A percentile compares a stretch with the other conserved stretches of the same genome.
phyloP scores from a whole-genome alignment of 2,329 filamentous ascomycete genomes.

The Colletotrichum noveboracense region DNA sequence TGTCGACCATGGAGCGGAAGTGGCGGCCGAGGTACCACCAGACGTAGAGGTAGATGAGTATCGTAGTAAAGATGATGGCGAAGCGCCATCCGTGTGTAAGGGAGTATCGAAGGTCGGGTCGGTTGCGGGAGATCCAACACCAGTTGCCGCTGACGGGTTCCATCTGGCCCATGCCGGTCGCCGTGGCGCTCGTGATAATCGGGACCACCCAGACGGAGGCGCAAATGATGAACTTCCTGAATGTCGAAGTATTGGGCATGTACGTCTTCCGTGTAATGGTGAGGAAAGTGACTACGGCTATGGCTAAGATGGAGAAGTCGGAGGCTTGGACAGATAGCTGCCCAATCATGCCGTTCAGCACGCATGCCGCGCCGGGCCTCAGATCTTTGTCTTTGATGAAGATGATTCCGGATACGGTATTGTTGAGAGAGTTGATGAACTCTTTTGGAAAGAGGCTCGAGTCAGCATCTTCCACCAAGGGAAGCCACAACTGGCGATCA shows the following conservation, averaged over 20 bases:
- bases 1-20: slow-evolving; percentile 23
- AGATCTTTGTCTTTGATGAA: slow-evolving; percentile 32
- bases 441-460: slow-evolving; percentile 29
- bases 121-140: slow-evolving; percentile 48
- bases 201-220: slow-evolving; percentile 44
- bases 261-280: slow-evolving; percentile 40
- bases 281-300: slow-evolving; percentile 46
- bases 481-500: background rate
- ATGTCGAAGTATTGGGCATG: slow-evolving; percentile 33
- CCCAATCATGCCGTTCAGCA: slow-evolving; percentile 47
- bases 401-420: slow-evolving; percentile 44
- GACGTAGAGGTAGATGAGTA: slow-evolving; percentile 47
- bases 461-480: background rate
- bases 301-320: slow-evolving; percentile 49
- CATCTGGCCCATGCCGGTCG: slow-evolving; percentile 32
- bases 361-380: slow-evolving; percentile 36
- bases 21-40: slow-evolving; percentile 37
- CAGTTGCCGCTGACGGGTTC: slow-evolving; percentile 47
- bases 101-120: slow-evolving; percentile 45
- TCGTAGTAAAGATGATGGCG: slow-evolving; percentile 42
- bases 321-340: slow-evolving; percentile 50
- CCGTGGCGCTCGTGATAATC: slow-evolving; percentile 38
- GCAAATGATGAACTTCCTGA: slow-evolving; percentile 37
- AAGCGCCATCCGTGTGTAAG: slow-evolving; percentile 52
- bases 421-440: slow-evolving; percentile 46